Conservation (phyloP, 2,329 filamentous ascomycete genomes). For the Verticillium albo-atrum region DNA sequence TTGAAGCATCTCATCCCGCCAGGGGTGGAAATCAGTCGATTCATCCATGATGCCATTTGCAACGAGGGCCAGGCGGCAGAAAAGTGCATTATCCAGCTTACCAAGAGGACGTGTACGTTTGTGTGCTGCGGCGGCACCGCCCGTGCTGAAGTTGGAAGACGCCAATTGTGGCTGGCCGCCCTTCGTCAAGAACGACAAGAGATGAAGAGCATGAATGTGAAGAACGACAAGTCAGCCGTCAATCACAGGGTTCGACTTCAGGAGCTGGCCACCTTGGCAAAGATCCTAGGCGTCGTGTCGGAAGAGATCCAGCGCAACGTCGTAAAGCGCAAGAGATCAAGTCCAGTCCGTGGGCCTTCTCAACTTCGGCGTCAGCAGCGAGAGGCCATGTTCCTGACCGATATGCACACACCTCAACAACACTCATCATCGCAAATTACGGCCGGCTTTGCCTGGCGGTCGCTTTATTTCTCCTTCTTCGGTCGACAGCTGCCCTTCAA, state of each 20-base stretch:
- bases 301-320: no score
- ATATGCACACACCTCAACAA: not conserved
- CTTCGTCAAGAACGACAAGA: not conserved
- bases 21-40: not conserved
- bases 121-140: not conserved
- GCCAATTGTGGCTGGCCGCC: not conserved
- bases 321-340: no score
- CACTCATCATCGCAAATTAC: not conserved
- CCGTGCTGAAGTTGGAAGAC: not conserved
- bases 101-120: not conserved
- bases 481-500: not conserved
- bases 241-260: no score
- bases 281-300: no score
- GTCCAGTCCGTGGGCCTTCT: no score
- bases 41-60: not conserved
- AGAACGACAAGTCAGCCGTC: no score
- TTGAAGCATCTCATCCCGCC: not conserved
- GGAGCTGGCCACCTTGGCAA: no score
- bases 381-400: not conserved
- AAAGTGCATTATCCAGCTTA: not conserved
- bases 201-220: no score
- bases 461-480: not conserved
- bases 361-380: not conserved
- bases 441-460: not conserved
- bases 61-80: not conserved